These are phyloP conservation scores for baker's yeast (Saccharomyces cerevisiae) DNA, from an alignment of 805 yeast genomes.

Conservation along the genomic window DNA sequence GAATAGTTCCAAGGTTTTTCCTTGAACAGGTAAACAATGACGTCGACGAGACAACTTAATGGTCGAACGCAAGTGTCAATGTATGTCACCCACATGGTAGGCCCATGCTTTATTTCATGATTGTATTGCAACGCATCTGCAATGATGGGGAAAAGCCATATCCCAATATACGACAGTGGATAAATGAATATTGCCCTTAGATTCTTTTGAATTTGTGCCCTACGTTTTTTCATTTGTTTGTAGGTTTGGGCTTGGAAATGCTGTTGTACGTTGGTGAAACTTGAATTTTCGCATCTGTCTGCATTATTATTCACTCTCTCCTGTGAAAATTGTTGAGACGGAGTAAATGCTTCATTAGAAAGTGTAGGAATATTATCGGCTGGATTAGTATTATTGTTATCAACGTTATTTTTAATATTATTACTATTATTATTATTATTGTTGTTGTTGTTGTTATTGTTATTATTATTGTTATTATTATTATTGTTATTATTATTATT, in stretches of 20 bases:
- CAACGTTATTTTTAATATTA: neutral
- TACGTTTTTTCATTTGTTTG: conserved; percentile 51
- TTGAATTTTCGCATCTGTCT: conserved; percentile 1
- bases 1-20: conserved; percentile 71
- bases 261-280: conserved; percentile 18
- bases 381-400: neutral
- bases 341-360: neutral
- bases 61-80: conserved; percentile 75
- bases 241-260: conserved; percentile 53
- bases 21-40: conserved; percentile 63
- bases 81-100: conserved; percentile 55
- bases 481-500: neutral
- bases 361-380: neutral
- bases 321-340: neutral
- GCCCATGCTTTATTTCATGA: conserved; percentile 40
- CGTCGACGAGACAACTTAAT: conserved; percentile 69
- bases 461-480: neutral
- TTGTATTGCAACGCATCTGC: conserved; percentile 51
- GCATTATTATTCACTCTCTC: neutral
- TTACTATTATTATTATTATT: neutral
- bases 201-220: conserved; percentile 63
- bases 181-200: conserved; percentile 73
- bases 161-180: conserved; percentile 69
- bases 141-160: conserved; percentile 78
- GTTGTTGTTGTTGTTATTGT: too few species aligned